Percentiles rank a stretch among this genome's conserved stretches.
phyloP scores from a whole-genome alignment of 2,329 filamentous ascomycete genomes.

The Aaosphaeria pasadenensis region DNA sequence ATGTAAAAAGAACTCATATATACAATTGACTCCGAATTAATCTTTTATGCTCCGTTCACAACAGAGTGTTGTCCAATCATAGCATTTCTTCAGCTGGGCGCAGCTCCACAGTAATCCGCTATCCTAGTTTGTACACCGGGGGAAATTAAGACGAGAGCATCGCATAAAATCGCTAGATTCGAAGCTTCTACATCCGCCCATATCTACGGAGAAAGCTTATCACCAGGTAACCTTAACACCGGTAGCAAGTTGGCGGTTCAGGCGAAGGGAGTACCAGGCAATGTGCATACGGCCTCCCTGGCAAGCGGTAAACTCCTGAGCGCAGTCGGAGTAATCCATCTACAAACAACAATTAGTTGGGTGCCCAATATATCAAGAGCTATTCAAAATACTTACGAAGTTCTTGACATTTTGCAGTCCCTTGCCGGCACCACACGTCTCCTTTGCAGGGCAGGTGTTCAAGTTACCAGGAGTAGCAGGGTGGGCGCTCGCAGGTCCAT shows the following conservation, averaged over 20 bases:
- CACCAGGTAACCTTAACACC: slow-evolving; percentile 4
- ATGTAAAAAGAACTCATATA: too few species aligned
- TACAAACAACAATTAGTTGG: neutral
- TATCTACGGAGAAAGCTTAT: neutral
- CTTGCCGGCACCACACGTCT: slow-evolving; percentile 8
- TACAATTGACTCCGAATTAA: too few species aligned
- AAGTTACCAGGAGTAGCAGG: slow-evolving; percentile 8
- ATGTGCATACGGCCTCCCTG: slow-evolving; percentile 13
- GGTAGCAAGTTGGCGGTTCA: slow-evolving; percentile 4
- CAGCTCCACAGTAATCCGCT: too few species aligned
- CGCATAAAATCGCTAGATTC: too few species aligned
- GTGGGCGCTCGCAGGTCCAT: slow-evolving; percentile 10
- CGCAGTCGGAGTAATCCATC: slow-evolving; percentile 19
- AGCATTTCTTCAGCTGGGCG: too few species aligned
- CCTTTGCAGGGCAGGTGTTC: slow-evolving; percentile 9
- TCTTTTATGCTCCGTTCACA: too few species aligned
- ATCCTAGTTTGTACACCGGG: too few species aligned
- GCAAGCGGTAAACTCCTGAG: slow-evolving; percentile 16
- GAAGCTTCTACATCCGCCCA: too few species aligned
- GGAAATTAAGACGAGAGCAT: too few species aligned
- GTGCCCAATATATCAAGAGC: neutral
- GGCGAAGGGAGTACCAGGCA: slow-evolving; percentile 7
- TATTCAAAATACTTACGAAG: slow-evolving; percentile 9
- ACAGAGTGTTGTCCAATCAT: too few species aligned
- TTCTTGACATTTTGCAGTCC: slow-evolving; percentile 12